Conservation (phyloP, 2,329 filamentous ascomycete species). For the Trichoderma sp. region DNA sequence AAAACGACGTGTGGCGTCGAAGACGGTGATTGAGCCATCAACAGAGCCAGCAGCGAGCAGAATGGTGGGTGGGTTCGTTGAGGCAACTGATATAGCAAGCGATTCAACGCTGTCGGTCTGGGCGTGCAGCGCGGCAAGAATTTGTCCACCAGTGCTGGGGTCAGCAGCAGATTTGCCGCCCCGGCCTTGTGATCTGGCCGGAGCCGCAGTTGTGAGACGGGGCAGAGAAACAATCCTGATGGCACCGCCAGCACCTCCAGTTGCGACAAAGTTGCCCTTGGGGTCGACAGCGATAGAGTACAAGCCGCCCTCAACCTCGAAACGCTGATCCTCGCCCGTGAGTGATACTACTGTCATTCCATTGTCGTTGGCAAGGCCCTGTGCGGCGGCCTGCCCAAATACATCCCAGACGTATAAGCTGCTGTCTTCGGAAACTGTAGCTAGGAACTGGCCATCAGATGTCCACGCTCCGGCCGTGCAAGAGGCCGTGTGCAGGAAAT, state of each 20-base stretch:
- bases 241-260: conserved; percentile 84
- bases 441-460: conserved; percentile 81
- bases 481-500: conserved; percentile 84
- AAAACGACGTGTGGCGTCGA: conserved; percentile 84
- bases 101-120: conserved; percentile 80
- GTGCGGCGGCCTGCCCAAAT: conserved; percentile 74
- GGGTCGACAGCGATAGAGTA: conserved; percentile 87
- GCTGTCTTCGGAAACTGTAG: conserved; percentile 86
- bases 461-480: conserved; percentile 94
- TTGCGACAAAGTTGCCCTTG: conserved; percentile 76
- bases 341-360: conserved; percentile 73
- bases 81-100: conserved; percentile 59
- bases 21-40: conserved; percentile 79
- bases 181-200: conserved; percentile 33
- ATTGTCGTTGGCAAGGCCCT: conserved; percentile 54
- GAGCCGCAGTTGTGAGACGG: conserved; percentile 49
- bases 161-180: conserved; percentile 45
- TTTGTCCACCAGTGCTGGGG: conserved; percentile 54
- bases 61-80: conserved; percentile 52
- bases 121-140: conserved; percentile 81
- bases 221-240: conserved; percentile 87
- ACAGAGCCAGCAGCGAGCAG: conserved; percentile 69
- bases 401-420: conserved; percentile 93
- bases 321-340: conserved; percentile 82
- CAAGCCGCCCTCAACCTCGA: conserved; percentile 86